A percentile compares a stretch with the other conserved stretches of the same genome.
Evolutionary conservation across 345 rosid genomes (phyloP).

Genomic region (Stellera chamaejasme): DNA sequence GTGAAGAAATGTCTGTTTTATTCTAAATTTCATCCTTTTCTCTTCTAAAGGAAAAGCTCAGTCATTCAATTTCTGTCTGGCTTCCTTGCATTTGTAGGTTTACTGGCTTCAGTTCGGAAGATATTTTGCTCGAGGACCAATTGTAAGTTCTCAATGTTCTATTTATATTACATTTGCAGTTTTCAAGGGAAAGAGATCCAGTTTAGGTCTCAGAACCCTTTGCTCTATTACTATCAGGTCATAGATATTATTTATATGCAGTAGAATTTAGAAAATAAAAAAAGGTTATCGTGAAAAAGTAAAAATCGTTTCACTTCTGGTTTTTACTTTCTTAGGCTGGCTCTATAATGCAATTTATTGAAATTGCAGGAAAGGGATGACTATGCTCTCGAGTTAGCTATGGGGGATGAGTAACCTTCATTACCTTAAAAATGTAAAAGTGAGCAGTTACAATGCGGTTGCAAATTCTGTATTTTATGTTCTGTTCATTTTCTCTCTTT

Average conservation of each 20-base stretch:
- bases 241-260: too few species aligned
- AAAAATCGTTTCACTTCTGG: background rate
- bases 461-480: background rate
- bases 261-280: too few species aligned
- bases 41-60: background rate
- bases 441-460: conserved; percentile 12
- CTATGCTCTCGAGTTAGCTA: conserved; percentile 87
- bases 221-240: too few species aligned
- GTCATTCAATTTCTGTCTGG: conserved; percentile 2
- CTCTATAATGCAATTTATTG: background rate
- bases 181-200: too few species aligned
- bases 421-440: conserved; percentile 2
- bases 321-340: too few species aligned
- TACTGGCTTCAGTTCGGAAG: conserved; percentile 99
- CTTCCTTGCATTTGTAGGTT: conserved; percentile 39
- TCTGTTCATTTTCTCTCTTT: background rate
- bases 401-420: conserved; percentile 65
- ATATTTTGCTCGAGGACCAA: conserved; percentile 95
- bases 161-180: background rate
- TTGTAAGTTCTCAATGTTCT: conserved; percentile 50
- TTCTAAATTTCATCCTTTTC: too few species aligned
- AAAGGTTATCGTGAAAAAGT: background rate
- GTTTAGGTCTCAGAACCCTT: too few species aligned
- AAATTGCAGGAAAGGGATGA: conserved; percentile 82
- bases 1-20: background rate